Evolutionary conservation across 2,329 filamentous ascomycete species (phyloP).

Genomic region (Didymella glomerata): DNA sequence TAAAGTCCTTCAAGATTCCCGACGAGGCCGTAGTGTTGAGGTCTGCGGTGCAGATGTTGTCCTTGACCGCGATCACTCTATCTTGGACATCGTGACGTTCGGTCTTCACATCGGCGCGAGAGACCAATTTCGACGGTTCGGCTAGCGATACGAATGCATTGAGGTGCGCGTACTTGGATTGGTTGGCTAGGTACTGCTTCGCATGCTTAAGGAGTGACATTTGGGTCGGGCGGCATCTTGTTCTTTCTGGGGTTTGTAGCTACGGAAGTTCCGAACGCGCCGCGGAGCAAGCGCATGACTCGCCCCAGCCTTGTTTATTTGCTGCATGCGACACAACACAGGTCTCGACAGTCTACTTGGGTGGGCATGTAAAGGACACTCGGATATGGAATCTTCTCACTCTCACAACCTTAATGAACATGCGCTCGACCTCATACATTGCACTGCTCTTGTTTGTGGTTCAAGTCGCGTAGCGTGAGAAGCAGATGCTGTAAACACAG

Average conservation of each 20-base stretch:
- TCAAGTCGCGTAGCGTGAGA: not conserved
- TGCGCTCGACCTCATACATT: not conserved
- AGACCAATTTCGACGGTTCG: conserved; percentile 33
- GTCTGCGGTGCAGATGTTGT: conserved; percentile 59
- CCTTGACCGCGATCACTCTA: conserved; percentile 58
- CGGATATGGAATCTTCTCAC: not conserved
- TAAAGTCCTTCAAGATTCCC: conserved; percentile 70
- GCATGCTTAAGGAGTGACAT: conserved; percentile 53
- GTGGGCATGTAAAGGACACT: not conserved
- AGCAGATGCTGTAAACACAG: not conserved
- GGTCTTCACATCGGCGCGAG: conserved; percentile 23
- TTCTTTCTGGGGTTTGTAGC: conserved; percentile 21
- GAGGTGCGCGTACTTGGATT: conserved; percentile 43
- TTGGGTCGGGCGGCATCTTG: conserved; percentile 37
- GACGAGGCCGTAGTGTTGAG: conserved; percentile 82
- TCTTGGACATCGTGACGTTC: conserved; percentile 31
- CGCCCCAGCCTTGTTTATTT: not conserved
- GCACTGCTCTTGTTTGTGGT: not conserved
- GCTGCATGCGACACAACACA: not conserved
- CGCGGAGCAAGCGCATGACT: conserved; percentile 9
- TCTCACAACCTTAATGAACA: not conserved
- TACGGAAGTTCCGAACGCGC: conserved; percentile 18
- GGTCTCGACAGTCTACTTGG: no score
- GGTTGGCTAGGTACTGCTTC: conserved; percentile 47
- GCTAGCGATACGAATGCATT: conserved; percentile 51